These are phyloP conservation scores for Arctium lappa DNA, from an alignment of 129 eudicot genomes.

Conservation along the genomic window DNA sequence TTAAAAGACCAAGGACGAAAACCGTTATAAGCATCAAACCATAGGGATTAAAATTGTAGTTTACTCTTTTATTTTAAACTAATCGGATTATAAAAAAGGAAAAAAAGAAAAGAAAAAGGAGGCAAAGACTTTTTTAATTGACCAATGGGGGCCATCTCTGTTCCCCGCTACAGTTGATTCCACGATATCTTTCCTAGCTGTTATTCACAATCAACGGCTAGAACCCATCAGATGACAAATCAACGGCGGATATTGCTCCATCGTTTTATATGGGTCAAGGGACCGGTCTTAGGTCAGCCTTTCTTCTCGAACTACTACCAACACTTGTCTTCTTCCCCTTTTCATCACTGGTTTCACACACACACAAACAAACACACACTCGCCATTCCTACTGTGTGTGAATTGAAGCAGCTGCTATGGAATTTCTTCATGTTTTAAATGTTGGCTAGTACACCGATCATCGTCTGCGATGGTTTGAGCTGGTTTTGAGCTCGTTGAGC, in stretches of 20 bases:
- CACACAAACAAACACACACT: constrained; percentile 12
- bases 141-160: constrained; percentile 7
- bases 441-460: constrained; percentile 6
- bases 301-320: constrained; percentile 21
- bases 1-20: too few species aligned
- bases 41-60: too few species aligned
- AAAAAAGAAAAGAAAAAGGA: background rate
- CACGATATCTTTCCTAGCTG: constrained; percentile 4
- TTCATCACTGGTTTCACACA: background rate
- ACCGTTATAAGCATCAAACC: too few species aligned
- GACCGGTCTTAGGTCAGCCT: constrained; percentile 26
- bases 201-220: constrained; percentile 29
- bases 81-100: background rate
- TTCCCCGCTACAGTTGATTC: constrained; percentile 11
- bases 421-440: background rate
- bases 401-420: constrained; percentile 16
- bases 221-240: constrained; percentile 1
- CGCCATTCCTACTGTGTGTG: constrained; percentile 20
- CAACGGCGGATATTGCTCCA: constrained; percentile 19
- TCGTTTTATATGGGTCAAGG: background rate
- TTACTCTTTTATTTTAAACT: too few species aligned
- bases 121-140: background rate
- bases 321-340: constrained; percentile 18
- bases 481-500: constrained; percentile 1
- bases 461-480: constrained; percentile 12